phyloP scores from a whole-genome alignment of 805 yeast species.

The Debaryomyces castellii region DNA sequence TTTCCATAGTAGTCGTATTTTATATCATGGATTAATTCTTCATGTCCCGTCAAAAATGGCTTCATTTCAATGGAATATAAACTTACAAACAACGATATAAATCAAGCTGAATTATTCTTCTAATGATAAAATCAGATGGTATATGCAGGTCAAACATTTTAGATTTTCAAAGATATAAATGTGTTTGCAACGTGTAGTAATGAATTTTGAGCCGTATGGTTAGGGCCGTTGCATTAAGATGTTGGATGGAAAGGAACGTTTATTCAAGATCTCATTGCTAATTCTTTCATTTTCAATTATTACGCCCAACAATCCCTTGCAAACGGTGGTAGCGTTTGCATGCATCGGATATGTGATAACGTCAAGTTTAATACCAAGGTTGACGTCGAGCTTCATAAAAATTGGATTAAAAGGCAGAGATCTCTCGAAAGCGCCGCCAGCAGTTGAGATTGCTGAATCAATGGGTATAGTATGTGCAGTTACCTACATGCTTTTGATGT shows the following conservation, averaged over 20 bases:
- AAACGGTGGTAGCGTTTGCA: conserved; percentile 65
- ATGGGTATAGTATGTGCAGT: conserved; percentile 89
- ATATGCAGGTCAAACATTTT: neutral
- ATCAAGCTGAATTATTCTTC: neutral
- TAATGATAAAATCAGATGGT: too few relatives aligned
- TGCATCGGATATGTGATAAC: conserved; percentile 66
- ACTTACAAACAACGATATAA: neutral
- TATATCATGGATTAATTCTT: conserved; percentile 86
- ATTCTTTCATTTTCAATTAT: conserved; percentile 21
- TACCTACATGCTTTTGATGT: conserved; percentile 76
- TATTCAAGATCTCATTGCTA: conserved; percentile 10
- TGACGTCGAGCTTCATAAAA: conserved; percentile 64
- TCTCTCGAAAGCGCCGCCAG: conserved; percentile 73
- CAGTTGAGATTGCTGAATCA: conserved; percentile 70
- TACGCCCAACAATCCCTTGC: conserved; percentile 47
- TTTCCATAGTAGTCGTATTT: conserved; percentile 92
- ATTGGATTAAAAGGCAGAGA: conserved; percentile 88
- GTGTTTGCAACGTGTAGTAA: neutral
- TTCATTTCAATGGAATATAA: conserved; percentile 45
- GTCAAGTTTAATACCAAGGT: conserved; percentile 61
- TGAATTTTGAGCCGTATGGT: neutral
- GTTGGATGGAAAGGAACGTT: neutral
- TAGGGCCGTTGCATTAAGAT: neutral
- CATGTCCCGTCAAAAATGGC: conserved; percentile 88
- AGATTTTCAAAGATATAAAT: neutral